Evolutionary conservation across 2,329 filamentous ascomycete genomes (phyloP), one percentile per base, ranked within the genome.

Genomic region (Tolypocladium ovalisporum): DNA sequence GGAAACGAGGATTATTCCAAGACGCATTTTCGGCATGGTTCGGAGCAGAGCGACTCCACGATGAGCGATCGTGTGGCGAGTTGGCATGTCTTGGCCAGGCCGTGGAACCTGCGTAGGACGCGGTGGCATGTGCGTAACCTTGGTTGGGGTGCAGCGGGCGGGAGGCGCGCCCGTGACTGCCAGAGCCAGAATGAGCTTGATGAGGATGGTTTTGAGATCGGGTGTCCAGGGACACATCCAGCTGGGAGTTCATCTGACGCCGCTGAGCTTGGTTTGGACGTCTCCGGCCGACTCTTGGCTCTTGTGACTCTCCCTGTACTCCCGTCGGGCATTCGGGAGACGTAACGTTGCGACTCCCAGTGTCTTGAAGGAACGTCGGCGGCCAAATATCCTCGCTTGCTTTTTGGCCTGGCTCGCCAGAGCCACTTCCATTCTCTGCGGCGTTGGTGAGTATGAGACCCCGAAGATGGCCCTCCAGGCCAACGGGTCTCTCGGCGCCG

Each of bases 261-360:
- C 83, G 76, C 62, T 86, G 81, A 1, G 83, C 83, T 65, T 87
- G 84, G 59, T 87, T 87, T 3, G 74, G 78, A 27, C 83, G 80
- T 63, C 78, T 83, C 63, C 73, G 73, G 54, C 63, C 59, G n/a
- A 66, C 57, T 56, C 70, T 75, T 62, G 63, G 65, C 24, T 62
- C 54, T 47, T 62, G 60, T 8, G 61, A 53, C 15, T 42, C 17
- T 2, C 54, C 54, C 2, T 37, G 44, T 44, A 36, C 52, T 6
- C 15, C 6, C 3, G 15, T 32, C 29, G 35, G 47, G 19, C 9
- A 10, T 2, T 34, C 10, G 4, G 10, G 9, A 32, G 47, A 51
- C 10, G 10, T 22, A 13, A 29, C 19, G 15, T 24, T 29, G 27
- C 32, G 12, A n/a, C 24, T n/a, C 15, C 35, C 24, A 55, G 29